Conservation (phyloP, 129 eudicot genomes). For the Ambrosia artemisiifolia region DNA sequence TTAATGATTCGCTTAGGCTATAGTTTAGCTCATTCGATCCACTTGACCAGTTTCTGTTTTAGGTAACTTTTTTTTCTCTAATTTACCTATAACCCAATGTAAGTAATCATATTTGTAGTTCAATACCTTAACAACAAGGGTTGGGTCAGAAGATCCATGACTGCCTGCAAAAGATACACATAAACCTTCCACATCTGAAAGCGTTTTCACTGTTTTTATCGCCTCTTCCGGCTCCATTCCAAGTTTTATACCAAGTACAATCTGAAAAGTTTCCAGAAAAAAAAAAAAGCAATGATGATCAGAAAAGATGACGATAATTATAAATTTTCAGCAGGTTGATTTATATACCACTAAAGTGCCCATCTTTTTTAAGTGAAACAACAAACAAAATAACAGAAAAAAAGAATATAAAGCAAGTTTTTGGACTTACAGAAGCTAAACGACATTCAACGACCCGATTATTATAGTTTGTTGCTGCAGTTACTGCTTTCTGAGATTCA, state of each 20-base stretch:
- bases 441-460: constrained; percentile 90
- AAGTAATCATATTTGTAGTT: not conserved
- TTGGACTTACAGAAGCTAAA: constrained; percentile 43
- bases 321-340: not conserved
- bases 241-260: constrained; percentile 79
- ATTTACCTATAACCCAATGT: not conserved
- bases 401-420: not conserved
- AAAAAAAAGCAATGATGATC: not conserved
- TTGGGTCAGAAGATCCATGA: constrained; percentile 82
- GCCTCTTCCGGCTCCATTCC: constrained; percentile 84
- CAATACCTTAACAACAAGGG: constrained; percentile 79
- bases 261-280: constrained; percentile 49
- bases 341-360: not conserved
- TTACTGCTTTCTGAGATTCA: constrained; percentile 87
- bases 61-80: too few species aligned
- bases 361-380: not conserved
- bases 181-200: constrained; percentile 89
- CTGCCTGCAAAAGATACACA: constrained; percentile 74
- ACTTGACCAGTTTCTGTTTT: too few species aligned
- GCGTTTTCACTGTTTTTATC: constrained; percentile 70
- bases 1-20: not conserved
- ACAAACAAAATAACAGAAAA: not conserved
- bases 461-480: constrained; percentile 76
- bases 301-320: not conserved
- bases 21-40: not conserved